phyloP scores from a whole-genome alignment of 2,329 filamentous ascomycete species.

The Sporothrix globosa region DNA sequence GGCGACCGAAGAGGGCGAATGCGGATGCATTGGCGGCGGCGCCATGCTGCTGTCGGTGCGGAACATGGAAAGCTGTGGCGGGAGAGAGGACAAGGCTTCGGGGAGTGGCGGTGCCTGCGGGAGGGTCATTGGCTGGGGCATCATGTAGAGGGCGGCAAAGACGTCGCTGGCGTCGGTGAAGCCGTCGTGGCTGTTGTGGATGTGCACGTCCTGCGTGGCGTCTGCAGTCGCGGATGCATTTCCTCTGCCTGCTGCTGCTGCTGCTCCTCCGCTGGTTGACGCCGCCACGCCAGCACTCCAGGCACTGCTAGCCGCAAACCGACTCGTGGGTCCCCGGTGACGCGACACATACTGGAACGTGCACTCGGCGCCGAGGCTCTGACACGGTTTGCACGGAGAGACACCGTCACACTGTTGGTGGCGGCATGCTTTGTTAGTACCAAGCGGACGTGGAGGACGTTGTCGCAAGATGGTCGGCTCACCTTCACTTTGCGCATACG shows the following conservation, averaged over 20 bases:
- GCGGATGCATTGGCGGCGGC: neutral
- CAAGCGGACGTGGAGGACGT: too few relatives aligned
- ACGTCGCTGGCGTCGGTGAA: slow-evolving; percentile 17
- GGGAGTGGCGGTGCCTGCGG: slow-evolving; percentile 10
- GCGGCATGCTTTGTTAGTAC: too few relatives aligned
- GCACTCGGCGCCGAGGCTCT: slow-evolving; percentile 61
- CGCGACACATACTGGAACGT: slow-evolving; percentile 62
- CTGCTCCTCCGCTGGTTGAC: neutral
- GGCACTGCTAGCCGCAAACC: slow-evolving; percentile 47
- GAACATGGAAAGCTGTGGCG: neutral
- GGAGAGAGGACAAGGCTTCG: neutral
- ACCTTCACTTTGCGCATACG: slow-evolving; percentile 64
- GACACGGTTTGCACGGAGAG: slow-evolving; percentile 54
- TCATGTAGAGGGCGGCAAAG: slow-evolving; percentile 21
- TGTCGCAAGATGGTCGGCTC: neutral
- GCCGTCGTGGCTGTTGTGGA: neutral
- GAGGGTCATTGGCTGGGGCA: slow-evolving; percentile 26
- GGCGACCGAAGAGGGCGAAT: neutral
- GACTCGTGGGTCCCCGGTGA: slow-evolving; percentile 62
- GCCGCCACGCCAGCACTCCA: slow-evolving; percentile 22
- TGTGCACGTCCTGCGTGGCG: neutral
- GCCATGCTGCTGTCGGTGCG: neutral
- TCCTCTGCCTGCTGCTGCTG: too few relatives aligned
- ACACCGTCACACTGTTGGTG: slow-evolving; percentile 31
- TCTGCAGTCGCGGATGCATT: too few relatives aligned